These are phyloP conservation scores for Anthostomella pinea DNA, from an alignment of 2,329 filamentous ascomycete genomes.

Conservation along the genomic window DNA sequence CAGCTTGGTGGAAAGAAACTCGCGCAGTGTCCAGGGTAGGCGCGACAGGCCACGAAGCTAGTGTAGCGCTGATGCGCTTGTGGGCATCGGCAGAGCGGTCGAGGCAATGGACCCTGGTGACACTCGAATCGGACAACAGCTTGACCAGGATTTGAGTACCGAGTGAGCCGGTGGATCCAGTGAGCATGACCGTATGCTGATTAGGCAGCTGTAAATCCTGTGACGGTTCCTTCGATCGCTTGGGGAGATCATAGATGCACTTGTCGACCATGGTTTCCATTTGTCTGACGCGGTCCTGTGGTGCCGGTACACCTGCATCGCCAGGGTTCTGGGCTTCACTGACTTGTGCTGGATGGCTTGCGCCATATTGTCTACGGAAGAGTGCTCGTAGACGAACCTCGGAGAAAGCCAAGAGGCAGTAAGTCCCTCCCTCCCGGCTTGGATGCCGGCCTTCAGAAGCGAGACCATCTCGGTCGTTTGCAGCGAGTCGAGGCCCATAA, in stretches of 20 bases:
- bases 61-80: slow-evolving; percentile 3
- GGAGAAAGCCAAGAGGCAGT: slow-evolving; percentile 4
- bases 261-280: slow-evolving; percentile 8
- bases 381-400: slow-evolving; percentile 14
- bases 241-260: slow-evolving; percentile 3
- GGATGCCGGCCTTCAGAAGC: slow-evolving; percentile 10
- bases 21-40: slow-evolving; percentile 2
- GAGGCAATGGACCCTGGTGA: slow-evolving; percentile 28
- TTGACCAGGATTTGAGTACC: slow-evolving; percentile 32
- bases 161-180: slow-evolving; percentile 34
- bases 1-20: slow-evolving; percentile 9
- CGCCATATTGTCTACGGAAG: slow-evolving; percentile 11
- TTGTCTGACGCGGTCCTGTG: not conserved
- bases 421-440: not conserved
- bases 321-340: not conserved
- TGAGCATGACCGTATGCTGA: slow-evolving; percentile 26
- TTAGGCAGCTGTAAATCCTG: not conserved
- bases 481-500: slow-evolving; percentile 16
- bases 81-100: slow-evolving; percentile 14
- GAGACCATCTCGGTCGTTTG: slow-evolving; percentile 14
- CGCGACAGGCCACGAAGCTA: slow-evolving; percentile 5
- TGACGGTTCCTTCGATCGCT: too few species aligned
- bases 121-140: slow-evolving; percentile 22
- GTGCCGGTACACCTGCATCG: too few species aligned
- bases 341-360: slow-evolving; percentile 1